Base-by-base conservation (phyloP, 768 basidiomycete genomes). In the Panaeolus papilionaceus region DNA sequence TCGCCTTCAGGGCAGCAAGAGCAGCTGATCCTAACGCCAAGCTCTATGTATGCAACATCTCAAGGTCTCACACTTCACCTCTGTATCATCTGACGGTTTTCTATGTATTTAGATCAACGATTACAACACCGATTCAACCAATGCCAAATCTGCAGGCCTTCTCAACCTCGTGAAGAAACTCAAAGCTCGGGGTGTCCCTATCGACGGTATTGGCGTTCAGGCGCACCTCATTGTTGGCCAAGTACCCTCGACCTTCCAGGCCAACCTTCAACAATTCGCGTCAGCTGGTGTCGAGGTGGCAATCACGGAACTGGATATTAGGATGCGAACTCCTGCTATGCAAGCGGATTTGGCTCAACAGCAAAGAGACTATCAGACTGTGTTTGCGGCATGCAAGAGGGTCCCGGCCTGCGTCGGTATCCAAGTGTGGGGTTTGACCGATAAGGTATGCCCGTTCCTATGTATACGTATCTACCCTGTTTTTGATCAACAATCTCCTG, bases 281-380 rank as follows among this genome's bases (percentile, higher is more conserved):
- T 83, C 83, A 10, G 84, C 90, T 33, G 89, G 90, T 4, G 78
- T 91, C 49, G 89, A 91, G 70, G 86, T 90, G 33, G 89, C 89
- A 11, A 85, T 90, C 70, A 91, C 90, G 2, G 90, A 90, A 73
- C 83, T 91, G 62, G 89, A 91, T 72, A 87, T 87, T 71, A 82
- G 89, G 62, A 88, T 88, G 80, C 81, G 80, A n/a, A 78, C 86
- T 9, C 88, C 88, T n/a, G 80, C 79, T 5, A 87, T 86, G 0
- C 68, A 74, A 4, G 82, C 82, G 2, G 73, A 82, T 38, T 77
- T 86, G 20, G 79, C 76, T 39, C 86, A 88, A 72, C 88, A 90
- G 72, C 77, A 83, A 71, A 79, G 77, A 67, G 88, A 90, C 71
- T 90, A 88, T 70, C 76, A 82, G 75, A 81, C 80, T 26, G 83